Conservation (phyloP, 352 stramenopile genomes). For the Globisporangium carolinianum region DNA sequence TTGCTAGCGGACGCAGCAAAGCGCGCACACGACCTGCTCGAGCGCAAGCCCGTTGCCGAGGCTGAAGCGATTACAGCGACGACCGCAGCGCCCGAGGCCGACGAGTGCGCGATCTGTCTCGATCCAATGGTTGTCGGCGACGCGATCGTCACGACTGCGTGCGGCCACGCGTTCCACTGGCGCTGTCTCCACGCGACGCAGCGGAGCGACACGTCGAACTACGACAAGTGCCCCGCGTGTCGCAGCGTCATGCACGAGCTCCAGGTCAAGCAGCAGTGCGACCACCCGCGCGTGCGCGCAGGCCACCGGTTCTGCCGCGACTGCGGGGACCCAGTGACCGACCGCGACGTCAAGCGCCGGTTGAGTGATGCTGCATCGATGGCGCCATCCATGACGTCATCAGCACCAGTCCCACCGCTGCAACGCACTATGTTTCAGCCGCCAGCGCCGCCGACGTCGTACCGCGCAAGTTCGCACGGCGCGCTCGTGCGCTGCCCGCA, state of each 20-base stretch:
- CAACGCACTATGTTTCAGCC: neutral
- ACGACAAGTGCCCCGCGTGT: slow-evolving; percentile 81
- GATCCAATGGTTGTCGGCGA: slow-evolving; percentile 75
- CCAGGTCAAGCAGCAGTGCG: slow-evolving; percentile 79
- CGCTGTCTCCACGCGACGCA: slow-evolving; percentile 81
- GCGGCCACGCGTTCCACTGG: slow-evolving; percentile 84
- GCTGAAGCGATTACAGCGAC: slow-evolving; percentile 14
- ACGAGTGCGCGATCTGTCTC: slow-evolving; percentile 83
- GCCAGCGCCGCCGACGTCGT: slow-evolving; percentile 37
- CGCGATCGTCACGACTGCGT: slow-evolving; percentile 79
- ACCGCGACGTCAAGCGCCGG: slow-evolving; percentile 62
- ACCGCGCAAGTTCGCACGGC: slow-evolving; percentile 74
- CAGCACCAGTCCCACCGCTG: neutral
- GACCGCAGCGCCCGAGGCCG: slow-evolving; percentile 52
- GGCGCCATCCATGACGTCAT: neutral
- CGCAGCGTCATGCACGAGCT: slow-evolving; percentile 70
- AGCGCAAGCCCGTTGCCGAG: neutral
- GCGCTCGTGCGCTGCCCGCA: slow-evolving; percentile 78
- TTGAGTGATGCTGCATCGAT: slow-evolving; percentile 20
- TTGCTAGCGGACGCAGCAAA: slow-evolving; percentile 61
- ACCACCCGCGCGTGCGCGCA: slow-evolving; percentile 74
- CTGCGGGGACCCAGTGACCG: slow-evolving; percentile 48
- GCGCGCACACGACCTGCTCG: slow-evolving; percentile 35
- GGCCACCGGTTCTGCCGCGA: slow-evolving; percentile 78
- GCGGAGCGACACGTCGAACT: slow-evolving; percentile 70